Evolutionary conservation across 495 filamentous ascomycete species (phyloP).

Genomic region (Cudoniella acicularis): DNA sequence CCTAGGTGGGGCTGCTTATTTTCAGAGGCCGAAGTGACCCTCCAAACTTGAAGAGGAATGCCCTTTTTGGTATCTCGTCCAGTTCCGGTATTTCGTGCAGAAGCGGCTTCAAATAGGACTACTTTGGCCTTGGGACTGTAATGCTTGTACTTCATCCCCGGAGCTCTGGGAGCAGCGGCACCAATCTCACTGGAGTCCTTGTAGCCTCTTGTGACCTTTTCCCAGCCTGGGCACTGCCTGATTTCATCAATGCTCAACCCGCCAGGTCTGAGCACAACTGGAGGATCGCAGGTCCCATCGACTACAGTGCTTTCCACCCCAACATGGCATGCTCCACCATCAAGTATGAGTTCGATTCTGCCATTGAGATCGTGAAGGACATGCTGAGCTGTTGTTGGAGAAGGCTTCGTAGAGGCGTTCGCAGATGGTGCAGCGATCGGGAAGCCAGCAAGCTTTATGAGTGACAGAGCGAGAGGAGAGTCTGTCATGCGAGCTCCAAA

Average conservation of each 20-base stretch:
- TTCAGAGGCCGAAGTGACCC: not conserved
- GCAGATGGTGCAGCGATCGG: slow-evolving; percentile 94
- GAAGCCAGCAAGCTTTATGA: slow-evolving; percentile 70
- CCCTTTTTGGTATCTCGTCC: not conserved
- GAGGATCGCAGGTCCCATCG: slow-evolving; percentile 78
- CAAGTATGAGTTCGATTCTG: slow-evolving; percentile 83
- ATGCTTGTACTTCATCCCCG: slow-evolving; percentile 99
- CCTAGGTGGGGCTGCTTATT: slow-evolving; percentile 6
- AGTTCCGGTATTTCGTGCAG: not conserved
- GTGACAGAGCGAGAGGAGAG: slow-evolving; percentile 74
- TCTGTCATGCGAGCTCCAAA: slow-evolving; percentile 91
- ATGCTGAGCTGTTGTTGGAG: slow-evolving; percentile 84
- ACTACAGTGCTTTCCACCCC: slow-evolving; percentile 97
- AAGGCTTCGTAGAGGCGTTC: slow-evolving; percentile 89
- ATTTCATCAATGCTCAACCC: slow-evolving; percentile 88
- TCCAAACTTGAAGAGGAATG: slow-evolving; percentile 5
- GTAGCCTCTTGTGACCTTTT: slow-evolving; percentile 69
- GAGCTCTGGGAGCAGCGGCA: slow-evolving; percentile 65
- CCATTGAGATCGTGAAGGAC: slow-evolving; percentile 81
- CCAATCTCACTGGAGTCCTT: slow-evolving; percentile 57
- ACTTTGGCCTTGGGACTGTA: slow-evolving; percentile 91
- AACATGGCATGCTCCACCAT: slow-evolving; percentile 80
- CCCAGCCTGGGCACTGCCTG: slow-evolving; percentile 73
- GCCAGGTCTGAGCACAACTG: slow-evolving; percentile 79
- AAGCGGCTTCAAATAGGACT: slow-evolving; percentile 67